Evolutionary conservation across 805 yeast species (phyloP).

Genomic region (Yamadazyma laniorum): DNA sequence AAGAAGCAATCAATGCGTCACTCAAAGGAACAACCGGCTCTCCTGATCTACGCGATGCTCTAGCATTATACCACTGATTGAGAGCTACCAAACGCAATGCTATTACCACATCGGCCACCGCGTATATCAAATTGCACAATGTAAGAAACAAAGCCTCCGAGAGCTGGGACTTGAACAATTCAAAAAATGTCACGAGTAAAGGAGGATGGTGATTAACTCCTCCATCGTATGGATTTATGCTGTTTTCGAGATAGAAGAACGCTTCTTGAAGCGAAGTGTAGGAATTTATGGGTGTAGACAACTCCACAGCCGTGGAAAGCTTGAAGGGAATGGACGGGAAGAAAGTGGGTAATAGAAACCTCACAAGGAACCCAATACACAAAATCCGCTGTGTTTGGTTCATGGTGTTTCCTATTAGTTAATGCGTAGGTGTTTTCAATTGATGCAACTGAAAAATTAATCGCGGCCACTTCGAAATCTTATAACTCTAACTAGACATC

Average conservation of each 20-base stretch:
- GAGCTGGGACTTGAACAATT: conserved; percentile 25
- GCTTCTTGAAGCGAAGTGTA: conserved; percentile 48
- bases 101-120: conserved; percentile 57
- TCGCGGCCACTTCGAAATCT: too few species aligned
- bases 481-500: too few species aligned
- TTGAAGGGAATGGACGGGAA: conserved; percentile 28
- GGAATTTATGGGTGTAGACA: conserved; percentile 74
- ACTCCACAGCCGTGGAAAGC: conserved; percentile 47
- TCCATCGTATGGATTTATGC: conserved; percentile 71
- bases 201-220: conserved; percentile 89
- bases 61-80: conserved; percentile 39
- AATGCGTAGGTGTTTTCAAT: not conserved
- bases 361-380: conserved; percentile 27
- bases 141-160: conserved; percentile 16
- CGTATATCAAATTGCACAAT: conserved; percentile 46
- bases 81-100: conserved; percentile 53
- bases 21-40: conserved; percentile 21
- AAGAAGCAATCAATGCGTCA: conserved; percentile 53
- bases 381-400: not conserved
- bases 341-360: conserved; percentile 35
- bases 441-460: too few species aligned
- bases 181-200: conserved; percentile 54
- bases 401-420: not conserved
- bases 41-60: conserved; percentile 19
- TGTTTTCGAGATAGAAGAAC: conserved; percentile 54